phyloP scores from a whole-genome alignment of 768 basidiomycete genomes.

The Peribolospora baueri region DNA sequence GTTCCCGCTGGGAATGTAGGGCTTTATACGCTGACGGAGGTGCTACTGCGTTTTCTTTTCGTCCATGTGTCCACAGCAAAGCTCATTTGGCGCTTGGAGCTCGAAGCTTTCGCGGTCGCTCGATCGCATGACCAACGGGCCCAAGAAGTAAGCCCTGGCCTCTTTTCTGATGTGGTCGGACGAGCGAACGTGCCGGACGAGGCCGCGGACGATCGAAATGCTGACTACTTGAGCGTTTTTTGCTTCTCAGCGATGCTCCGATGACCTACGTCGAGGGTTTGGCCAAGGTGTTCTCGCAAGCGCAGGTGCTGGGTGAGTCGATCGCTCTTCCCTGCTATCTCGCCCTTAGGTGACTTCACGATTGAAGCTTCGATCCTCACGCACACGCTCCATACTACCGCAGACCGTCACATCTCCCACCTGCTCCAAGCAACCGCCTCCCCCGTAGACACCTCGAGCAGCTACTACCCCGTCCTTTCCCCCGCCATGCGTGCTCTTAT shows the following conservation, averaged over 20 bases:
- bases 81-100: slow-evolving; percentile 11
- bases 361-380: background rate
- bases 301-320: slow-evolving; percentile 34
- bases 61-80: background rate
- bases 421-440: slow-evolving; percentile 1
- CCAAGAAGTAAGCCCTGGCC: slow-evolving; percentile 7
- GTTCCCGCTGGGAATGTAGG: too few species aligned
- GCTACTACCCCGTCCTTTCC: slow-evolving; percentile 40
- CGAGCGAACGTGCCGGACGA: too few species aligned
- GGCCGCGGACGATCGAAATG: too few species aligned
- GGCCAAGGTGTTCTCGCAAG: slow-evolving; percentile 42
- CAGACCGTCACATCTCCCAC: slow-evolving; percentile 5
- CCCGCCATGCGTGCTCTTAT: slow-evolving; percentile 35
- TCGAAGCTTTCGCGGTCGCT: slow-evolving; percentile 10
- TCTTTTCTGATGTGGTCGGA: background rate
- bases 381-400: background rate
- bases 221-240: background rate
- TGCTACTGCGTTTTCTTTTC: background rate
- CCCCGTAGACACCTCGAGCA: background rate
- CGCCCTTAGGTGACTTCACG: background rate
- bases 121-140: slow-evolving; percentile 11
- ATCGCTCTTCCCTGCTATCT: background rate
- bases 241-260: slow-evolving; percentile 47
- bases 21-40: background rate
- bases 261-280: slow-evolving; percentile 57